Conservation (phyloP, 2,329 filamentous ascomycete genomes). For the Mycogone perniciosa region DNA sequence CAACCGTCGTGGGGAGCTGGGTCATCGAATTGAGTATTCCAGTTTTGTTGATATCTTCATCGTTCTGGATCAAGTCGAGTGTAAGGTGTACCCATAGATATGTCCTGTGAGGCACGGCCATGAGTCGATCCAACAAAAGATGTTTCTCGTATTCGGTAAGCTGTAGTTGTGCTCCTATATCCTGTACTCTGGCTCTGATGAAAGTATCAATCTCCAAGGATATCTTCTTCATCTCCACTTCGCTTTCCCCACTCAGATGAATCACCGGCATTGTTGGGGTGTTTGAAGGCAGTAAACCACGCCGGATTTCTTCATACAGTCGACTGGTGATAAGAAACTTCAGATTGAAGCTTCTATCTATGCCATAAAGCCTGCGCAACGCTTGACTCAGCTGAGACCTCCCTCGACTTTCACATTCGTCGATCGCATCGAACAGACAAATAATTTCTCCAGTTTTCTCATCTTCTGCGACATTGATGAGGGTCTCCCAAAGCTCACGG, state of each 20-base stretch:
- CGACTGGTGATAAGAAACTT: slow-evolving; percentile 33
- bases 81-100: slow-evolving; percentile 24
- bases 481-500: slow-evolving; percentile 25
- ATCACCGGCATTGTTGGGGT: slow-evolving; percentile 11
- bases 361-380: slow-evolving; percentile 22
- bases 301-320: slow-evolving; percentile 21
- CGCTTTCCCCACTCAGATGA: slow-evolving; percentile 16
- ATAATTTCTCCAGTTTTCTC: slow-evolving; percentile 20
- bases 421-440: slow-evolving; percentile 35
- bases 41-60: slow-evolving; percentile 6
- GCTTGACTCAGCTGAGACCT: slow-evolving; percentile 17
- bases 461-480: slow-evolving; percentile 17
- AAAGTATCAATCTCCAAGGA: slow-evolving; percentile 18
- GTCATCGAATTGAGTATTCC: slow-evolving; percentile 8
- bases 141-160: slow-evolving; percentile 10
- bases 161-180: not conserved
- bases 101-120: slow-evolving; percentile 16
- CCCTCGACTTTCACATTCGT: slow-evolving; percentile 29
- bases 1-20: slow-evolving; percentile 16
- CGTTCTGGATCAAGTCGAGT: slow-evolving; percentile 9
- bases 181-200: slow-evolving; percentile 12
- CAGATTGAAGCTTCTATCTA: slow-evolving; percentile 15
- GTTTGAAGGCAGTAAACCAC: slow-evolving; percentile 14
- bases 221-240: slow-evolving; percentile 15
- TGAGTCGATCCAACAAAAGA: slow-evolving; percentile 12